Conservation (phyloP, 1,139 yeast genomes). For the Entelexis sorbosivorans region DNA sequence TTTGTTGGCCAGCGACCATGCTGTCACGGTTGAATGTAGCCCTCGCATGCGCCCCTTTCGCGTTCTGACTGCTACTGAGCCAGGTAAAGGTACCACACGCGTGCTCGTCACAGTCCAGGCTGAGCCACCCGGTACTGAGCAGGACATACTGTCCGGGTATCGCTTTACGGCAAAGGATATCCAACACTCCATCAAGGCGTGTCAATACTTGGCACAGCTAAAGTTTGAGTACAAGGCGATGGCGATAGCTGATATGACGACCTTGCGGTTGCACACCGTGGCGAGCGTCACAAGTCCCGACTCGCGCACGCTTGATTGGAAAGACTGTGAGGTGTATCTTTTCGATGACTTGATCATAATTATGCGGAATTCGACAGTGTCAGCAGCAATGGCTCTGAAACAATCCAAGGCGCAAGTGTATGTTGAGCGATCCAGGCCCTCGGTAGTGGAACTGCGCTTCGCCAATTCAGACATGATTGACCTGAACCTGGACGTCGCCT, state of each 20-base stretch:
- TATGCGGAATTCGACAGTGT: not conserved
- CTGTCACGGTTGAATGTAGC: not conserved
- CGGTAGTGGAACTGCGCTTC: not conserved
- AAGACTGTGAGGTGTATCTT: slow-evolving; percentile 1
- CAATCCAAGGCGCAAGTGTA: not conserved
- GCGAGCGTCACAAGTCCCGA: slow-evolving; percentile 7
- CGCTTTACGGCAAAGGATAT: slow-evolving; percentile 4
- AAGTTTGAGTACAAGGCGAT: not conserved
- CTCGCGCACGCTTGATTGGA: not conserved
- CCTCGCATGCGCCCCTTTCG: not conserved
- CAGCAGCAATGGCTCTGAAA: not conserved
- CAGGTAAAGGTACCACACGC: not conserved
- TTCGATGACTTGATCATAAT: slow-evolving; percentile 7
- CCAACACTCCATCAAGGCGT: not conserved
- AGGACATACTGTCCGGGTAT: not conserved
- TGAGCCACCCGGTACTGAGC: not conserved
- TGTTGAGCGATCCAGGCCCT: not conserved
- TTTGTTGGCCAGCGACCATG: not conserved
- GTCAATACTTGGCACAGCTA: not conserved
- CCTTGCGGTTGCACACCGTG: slow-evolving; percentile 1
- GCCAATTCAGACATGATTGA: not conserved
- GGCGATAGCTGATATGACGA: not conserved
- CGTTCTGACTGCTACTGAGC: not conserved
- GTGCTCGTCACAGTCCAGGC: not conserved
- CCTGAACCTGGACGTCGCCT: not conserved